Evolutionary conservation across 257 asterid species (phyloP).

Genomic region (Handroanthus guayacan): DNA sequence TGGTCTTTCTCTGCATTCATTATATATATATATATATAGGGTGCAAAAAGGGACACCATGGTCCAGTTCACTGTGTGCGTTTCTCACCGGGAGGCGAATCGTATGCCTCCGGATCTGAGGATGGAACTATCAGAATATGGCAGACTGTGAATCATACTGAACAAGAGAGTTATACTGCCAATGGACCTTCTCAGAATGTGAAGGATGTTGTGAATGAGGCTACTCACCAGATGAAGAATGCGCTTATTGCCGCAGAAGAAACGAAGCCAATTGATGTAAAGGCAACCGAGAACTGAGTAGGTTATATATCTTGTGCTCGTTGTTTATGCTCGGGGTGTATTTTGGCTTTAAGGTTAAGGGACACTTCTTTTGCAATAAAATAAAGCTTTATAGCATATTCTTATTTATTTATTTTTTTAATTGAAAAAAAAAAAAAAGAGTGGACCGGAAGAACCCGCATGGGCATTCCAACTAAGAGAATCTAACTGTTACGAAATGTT

Average conservation of each 20-base stretch:
- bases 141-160: conserved; percentile 44
- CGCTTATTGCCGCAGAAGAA: conserved; percentile 41
- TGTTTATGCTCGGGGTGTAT: neutral
- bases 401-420: neutral
- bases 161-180: conserved; percentile 40
- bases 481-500: no score
- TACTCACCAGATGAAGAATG: conserved; percentile 49
- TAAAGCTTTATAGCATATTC: neutral
- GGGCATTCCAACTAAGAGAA: no score
- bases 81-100: conserved; percentile 78
- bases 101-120: conserved; percentile 75
- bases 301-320: neutral
- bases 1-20: no score
- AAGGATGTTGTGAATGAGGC: conserved; percentile 54
- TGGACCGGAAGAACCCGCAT: no score
- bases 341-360: conserved; percentile 19
- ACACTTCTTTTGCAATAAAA: conserved; percentile 14
- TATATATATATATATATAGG: conserved; percentile 43
- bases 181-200: conserved; percentile 44
- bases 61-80: conserved; percentile 79
- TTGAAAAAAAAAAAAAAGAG: no score
- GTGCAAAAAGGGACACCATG: conserved; percentile 82
- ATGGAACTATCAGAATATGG: conserved; percentile 79
- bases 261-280: conserved; percentile 19
- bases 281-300: conserved; percentile 36